Evolutionary conservation across 306 rosid species (phyloP), one percentile per base, ranked within the genome.

Genomic region (Prunus dulcis): DNA sequence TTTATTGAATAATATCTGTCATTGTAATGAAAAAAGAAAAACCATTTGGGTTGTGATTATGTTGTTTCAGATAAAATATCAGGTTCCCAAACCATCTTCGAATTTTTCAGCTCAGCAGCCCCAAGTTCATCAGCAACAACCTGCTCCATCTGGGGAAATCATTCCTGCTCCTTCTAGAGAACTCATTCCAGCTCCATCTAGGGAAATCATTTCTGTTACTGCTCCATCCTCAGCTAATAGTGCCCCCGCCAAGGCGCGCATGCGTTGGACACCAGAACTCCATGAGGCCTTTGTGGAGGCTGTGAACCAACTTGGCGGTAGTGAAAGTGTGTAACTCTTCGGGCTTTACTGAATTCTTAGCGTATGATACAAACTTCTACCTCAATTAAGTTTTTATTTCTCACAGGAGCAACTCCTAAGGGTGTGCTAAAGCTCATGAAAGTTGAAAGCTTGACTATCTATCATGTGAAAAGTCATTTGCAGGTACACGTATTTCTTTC

Each of bases 221-320:
- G 78, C 89, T 57, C 85, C 89, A 80, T 82, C 96, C 77, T 78
- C 90, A 18, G 82, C 90, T 82, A 92, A 90, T 79, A 86, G 86
- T 77, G 86, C 84, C 46, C 47, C 88, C 55, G 53, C 93, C 65
- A 96, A 96, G 80, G 88, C 96, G 11, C 96, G 99, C 71, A 96
- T 96, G 99, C 99, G 99, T 63, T 96, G 99, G 99, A 92, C 99
- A 32, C 99, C 98, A 12, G 98, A 96, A 82, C 97, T 96, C 81
- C 99, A 96, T 71, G 99, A 91, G 76, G 91, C 97, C 82, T 96
- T 96, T 87, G 97, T 96, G 78, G 99, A 96, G 79, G 98, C 99
- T 86, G 96, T 96, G 71, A 93, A 50, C 87, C 88, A 89, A 84
- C 98, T 96, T 78, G 99, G 99, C 68, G 99, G 98, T 67, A 87